Evolutionary conservation across 495 filamentous ascomycete species (phyloP).

Genomic region (Podospora anserina): DNA sequence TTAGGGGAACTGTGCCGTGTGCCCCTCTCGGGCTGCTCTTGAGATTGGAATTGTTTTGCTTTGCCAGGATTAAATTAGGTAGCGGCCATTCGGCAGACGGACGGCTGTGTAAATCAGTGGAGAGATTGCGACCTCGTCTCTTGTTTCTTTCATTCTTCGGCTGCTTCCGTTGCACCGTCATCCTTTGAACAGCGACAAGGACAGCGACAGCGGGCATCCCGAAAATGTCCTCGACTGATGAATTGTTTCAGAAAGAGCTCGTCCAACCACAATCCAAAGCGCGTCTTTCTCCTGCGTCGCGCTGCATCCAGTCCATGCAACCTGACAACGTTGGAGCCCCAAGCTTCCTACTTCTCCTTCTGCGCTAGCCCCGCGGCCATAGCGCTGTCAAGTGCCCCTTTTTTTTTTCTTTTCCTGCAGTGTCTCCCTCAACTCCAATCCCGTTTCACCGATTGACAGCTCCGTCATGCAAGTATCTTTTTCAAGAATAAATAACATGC

Average conservation of each 20-base stretch:
- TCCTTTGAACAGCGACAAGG: too few relatives aligned
- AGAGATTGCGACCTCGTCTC: neutral
- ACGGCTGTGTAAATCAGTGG: neutral
- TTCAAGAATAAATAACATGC: too few relatives aligned
- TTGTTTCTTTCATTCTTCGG: neutral
- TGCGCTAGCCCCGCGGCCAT: neutral
- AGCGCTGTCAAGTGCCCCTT: neutral
- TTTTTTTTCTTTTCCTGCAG: neutral
- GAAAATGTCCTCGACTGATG: too few relatives aligned
- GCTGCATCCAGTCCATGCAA: neutral
- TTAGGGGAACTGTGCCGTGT: constrained; percentile 11
- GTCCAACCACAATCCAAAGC: neutral
- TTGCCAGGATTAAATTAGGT: constrained; percentile 4
- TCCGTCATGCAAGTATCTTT: too few relatives aligned
- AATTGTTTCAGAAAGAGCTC: neutral
- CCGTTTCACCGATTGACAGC: neutral
- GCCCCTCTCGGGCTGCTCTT: neutral
- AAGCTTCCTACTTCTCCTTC: neutral
- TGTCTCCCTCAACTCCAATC: neutral
- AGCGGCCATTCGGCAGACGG: constrained; percentile 2
- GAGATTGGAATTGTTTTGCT: neutral
- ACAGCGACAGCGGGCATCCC: too few relatives aligned
- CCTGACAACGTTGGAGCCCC: too few relatives aligned
- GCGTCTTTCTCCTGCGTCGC: neutral
- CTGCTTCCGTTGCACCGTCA: too few relatives aligned